Evolutionary conservation across 1,139 yeast genomes (phyloP), one percentile per base, ranked within the genome.

Genomic region (Lodderomyces parapsilosis): DNA sequence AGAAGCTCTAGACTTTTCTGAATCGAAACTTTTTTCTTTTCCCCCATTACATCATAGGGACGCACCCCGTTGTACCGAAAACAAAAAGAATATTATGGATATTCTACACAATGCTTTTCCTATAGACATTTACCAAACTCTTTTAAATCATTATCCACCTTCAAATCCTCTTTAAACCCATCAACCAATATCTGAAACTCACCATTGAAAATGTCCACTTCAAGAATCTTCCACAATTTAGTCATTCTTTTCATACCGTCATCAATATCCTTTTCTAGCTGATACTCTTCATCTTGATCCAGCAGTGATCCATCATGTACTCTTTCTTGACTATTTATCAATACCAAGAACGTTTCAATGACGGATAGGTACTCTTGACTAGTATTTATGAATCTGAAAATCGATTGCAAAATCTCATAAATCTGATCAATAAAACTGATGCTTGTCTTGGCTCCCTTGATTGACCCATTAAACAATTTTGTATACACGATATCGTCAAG

Each of bases 401-500:
- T 58, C 0, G 63, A 56, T 41, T 69, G 76, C 4, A 79, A 54
- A 22, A 80, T 56, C 9, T 52, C 54, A 51, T 75, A 76, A 22
- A 80, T 62, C 49, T 78, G 83, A 31, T 62, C 60, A 23, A 78
- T 68, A 49, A 65, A 76, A 13, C 65, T 61, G 22, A 60, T 55
- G 1, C 73, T 71, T 0, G 80, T 69, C 9, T 52, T 40, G 38
- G 64, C 66, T 0, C 82, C 83, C 15, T 58, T 54, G 1, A 60
- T 52, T 10, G 57, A 51, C 8, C 63, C 68, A 43, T 60, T 62
- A n/a, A 70, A 53, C 5, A 81, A 50, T 42, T 71, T 74, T 50
- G 70, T 67, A 20, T 66, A 59, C 14, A 74, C 65, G 14, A 76
- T 69, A 4, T 57, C 55, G 2, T 48, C 46, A 36, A 77, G 60